Evolutionary conservation across 768 basidiomycete species (phyloP), one percentile per base, ranked within the genome.

Genomic region (Clitopilus passeckerianus): DNA sequence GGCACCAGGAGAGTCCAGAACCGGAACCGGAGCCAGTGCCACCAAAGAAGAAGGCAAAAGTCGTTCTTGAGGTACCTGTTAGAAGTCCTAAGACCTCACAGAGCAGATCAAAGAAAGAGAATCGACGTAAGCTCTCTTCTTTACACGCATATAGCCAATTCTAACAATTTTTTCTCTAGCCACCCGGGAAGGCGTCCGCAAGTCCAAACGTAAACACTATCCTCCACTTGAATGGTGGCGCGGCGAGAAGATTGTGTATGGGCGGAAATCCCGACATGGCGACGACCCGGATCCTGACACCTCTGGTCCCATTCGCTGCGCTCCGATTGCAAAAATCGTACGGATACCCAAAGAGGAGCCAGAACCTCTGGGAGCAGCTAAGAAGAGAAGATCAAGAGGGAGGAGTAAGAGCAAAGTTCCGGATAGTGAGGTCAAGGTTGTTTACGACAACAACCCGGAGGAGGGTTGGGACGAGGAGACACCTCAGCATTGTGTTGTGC

Each of bases 391-490:
- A 16, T 67, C 70, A 2, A 79, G 89, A 0, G 68, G 65, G 71
- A 79, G 66, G 80, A 91, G 75, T 77, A 85, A 68, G 80, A 86
- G 70, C 79, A 86, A 58, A 75, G 82, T 54, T 67, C 84, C 80
- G 0, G 78, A 85, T 43, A 81, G 82, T 15, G 57, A 57, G 7
- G 63, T 54, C 68, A 70, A 61, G 61, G 66, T 59, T n/a, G 59
- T 59, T 59, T 70, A 52, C 41, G 69, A 70, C 9, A 72, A 78
- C 1, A 75, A 81, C 54, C 84, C 83, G 1, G 87, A 89, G 66
- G 86, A 87, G 62, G 93, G 92, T 5, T 95, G 94, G 93, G 95
- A 97, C 67, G 85, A 87, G 34, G 73, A 86, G 23, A 98, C 95
- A 6, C 70, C 80, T 1, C 75, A 86, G 1, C 75, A 81, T 41